phyloP scores from a whole-genome alignment of 1,284 basidiomycete species.

The Sanghuangporus weigelae region DNA sequence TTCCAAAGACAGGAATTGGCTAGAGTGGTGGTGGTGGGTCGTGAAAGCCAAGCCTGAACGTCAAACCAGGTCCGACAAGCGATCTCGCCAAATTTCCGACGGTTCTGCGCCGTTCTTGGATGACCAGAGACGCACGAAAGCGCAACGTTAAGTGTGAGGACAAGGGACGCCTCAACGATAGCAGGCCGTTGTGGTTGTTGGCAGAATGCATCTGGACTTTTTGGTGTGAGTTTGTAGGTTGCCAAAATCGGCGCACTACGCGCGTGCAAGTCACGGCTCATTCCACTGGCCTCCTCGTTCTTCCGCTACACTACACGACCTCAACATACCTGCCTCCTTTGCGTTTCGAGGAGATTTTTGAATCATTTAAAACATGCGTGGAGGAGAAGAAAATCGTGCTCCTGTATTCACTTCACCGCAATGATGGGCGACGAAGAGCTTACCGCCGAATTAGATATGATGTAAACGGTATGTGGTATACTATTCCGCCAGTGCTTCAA shows the following conservation, averaged over 20 bases:
- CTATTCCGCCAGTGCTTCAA: too few relatives aligned
- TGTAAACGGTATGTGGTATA: too few relatives aligned
- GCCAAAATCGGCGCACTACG: constrained; percentile 4
- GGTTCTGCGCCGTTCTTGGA: constrained; percentile 16
- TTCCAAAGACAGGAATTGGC: background rate
- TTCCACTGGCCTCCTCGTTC: background rate
- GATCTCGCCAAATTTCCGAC: constrained; percentile 16
- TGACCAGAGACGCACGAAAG: background rate
- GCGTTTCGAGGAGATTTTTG: too few relatives aligned
- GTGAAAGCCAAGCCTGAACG: background rate
- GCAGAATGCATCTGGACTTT: constrained; percentile 13
- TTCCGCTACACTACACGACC: too few relatives aligned
- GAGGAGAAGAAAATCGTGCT: too few relatives aligned
- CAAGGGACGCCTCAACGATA: background rate
- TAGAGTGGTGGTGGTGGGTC: background rate
- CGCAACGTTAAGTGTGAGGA: background rate
- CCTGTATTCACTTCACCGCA: too few relatives aligned
- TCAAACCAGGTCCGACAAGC: background rate
- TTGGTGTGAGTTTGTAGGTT: constrained; percentile 8
- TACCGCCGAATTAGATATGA: too few relatives aligned
- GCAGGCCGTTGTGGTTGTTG: constrained; percentile 10
- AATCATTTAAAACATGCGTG: too few relatives aligned
- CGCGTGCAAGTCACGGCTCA: constrained; percentile 1
- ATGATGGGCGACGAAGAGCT: too few relatives aligned
- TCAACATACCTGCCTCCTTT: too few relatives aligned